Conservation (phyloP, 2,329 filamentous ascomycete species). For the Fusarium sp. region DNA sequence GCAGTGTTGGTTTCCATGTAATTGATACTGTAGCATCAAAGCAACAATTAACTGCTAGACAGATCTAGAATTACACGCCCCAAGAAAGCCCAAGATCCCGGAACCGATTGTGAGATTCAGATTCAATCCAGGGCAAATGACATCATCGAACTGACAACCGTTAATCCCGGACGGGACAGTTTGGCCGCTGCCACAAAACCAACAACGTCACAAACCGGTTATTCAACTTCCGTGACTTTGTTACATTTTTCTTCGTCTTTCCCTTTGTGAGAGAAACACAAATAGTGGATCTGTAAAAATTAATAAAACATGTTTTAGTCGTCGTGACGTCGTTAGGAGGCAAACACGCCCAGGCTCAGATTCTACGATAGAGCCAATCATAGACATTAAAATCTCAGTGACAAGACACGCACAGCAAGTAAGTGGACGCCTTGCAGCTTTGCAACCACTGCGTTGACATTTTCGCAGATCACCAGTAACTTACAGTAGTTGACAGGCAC, state of each 20-base stretch:
- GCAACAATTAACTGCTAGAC: background rate
- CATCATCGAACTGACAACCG: constrained; percentile 22
- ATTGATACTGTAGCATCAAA: constrained; percentile 17
- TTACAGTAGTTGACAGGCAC: constrained; percentile 2
- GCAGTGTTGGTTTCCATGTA: background rate
- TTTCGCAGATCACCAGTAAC: constrained; percentile 8
- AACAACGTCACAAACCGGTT: constrained; percentile 13
- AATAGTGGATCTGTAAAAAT: constrained; percentile 10
- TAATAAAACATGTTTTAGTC: background rate
- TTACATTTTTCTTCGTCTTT: constrained; percentile 3
- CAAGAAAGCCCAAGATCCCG: constrained; percentile 31
- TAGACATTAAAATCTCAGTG: background rate
- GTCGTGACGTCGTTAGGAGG: constrained; percentile 34
- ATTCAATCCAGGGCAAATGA: constrained; percentile 29
- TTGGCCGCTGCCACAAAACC: constrained; percentile 15
- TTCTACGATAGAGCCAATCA: constrained; percentile 1
- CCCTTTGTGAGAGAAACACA: background rate
- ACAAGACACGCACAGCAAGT: background rate
- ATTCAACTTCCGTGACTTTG: background rate
- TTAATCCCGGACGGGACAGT: constrained; percentile 10
- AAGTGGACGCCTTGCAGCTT: constrained; percentile 3
- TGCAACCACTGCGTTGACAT: background rate
- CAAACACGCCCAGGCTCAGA: background rate
- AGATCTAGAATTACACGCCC: constrained; percentile 17
- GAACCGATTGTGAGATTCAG: constrained; percentile 30